Evolutionary conservation across 1,139 yeast genomes (phyloP), one percentile per base, ranked within the genome.

Genomic region (Taphrina sp.): DNA sequence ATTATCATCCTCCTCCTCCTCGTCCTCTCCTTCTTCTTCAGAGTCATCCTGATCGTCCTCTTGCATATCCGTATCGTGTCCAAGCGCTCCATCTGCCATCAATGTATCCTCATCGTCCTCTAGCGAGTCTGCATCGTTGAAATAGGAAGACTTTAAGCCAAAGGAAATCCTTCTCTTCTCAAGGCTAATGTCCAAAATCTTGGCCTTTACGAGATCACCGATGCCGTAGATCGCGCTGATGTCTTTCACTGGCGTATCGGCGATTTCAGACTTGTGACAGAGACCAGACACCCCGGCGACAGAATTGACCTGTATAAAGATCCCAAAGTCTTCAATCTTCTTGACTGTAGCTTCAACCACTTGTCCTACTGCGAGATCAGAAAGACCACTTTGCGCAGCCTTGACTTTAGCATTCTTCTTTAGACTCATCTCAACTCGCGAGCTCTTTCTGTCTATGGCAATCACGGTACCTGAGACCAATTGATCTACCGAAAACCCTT

Each of bases 111-210:
- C 73, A 5, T 67, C 70, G 45, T 67, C 70, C 12, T 65, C 73
- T 17, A 68, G 70, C 17, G 67, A 76, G 20, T 70, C 74, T n/a
- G n/a, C n/a, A n/a, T n/a, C n/a, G 20, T 75, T 75, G 69, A 92
- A 90, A 70, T 84, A 88, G 2, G 95, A 86, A 1, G 96, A 96
- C 73, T 89, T 92, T 89, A 90, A 83, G 62, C 97, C 96, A 59
- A 90, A 77, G 0, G 95, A 83, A 43, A 90, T 68, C 67, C 85
- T 89, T 61, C 81, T 82, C 76, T 85, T 88, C 17, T 74, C 80
- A 3, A 65, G 59, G 65, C 86, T 83, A 44, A 83, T 75, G 44
- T 75, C 76, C 64, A 90, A 74, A 33, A 92, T 75, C 19, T 68
- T 72, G 22, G 87, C 73, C 1, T 64, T 66, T 24, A 85, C 60